Evolutionary conservation across 2,329 filamentous ascomycete genomes (phyloP), one percentile per base, ranked within the genome.

Genomic region (Chrysoporthe austroafricana): DNA sequence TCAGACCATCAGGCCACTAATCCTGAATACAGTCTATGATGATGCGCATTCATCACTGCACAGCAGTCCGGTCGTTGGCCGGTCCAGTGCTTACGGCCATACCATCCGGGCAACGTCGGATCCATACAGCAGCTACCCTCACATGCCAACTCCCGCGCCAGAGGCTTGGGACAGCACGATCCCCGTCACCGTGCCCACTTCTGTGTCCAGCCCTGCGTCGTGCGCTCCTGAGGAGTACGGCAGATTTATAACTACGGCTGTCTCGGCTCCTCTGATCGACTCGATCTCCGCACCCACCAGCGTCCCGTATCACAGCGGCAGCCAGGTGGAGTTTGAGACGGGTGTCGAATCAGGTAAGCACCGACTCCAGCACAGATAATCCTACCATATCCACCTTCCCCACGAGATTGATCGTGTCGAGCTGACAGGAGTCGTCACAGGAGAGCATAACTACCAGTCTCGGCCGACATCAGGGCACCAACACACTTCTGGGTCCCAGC

Each of bases 161-260:
- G 58, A 84, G 69, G 75, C 79, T 34, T 86, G 84, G 84, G 77
- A 82, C 14, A 75, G 79, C 57, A 76, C 78, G 16, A 77, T 84
- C 8, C 76, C 82, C 34, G 80, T 80, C 63, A 79, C 82, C 48
- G 76, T 84, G 26, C 76, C 82, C 84, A 69, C 84, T 61, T 83
- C 79, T 62, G 83, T 83, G 13, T 85, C 84, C 26, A 86, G 84
- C 73, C 84, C 84, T 21, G 80, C 82, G 3, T 85, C 84, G 2
- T 84, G 84, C 1, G 79, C 78, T 57, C 78, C 78, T 63, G 78
- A 79, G 61, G 83, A 85, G 62, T 84, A 86, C 62, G 84, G 83
- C 68, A 74, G 77, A 70, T 86, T 85, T 73, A 83, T 85, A 68
- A 81, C 83, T 9, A 83, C 82, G 34, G 85, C 83, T 70, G 79